phyloP scores from a whole-genome alignment of 1,139 yeast genomes.

The Barnettozyma hawaiiensis region DNA sequence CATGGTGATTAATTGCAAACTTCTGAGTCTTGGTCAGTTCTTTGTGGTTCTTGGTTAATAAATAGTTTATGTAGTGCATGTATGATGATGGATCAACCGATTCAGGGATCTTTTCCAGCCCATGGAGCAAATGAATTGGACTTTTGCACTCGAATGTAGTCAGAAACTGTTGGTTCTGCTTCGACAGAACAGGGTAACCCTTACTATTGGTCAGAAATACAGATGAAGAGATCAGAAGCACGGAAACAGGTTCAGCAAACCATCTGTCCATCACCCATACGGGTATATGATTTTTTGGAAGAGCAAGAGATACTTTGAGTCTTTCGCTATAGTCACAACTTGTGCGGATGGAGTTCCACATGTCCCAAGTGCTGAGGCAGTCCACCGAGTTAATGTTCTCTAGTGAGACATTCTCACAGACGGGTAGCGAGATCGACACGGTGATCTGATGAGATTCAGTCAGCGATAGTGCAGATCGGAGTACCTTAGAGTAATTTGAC shows the following conservation, averaged over 20 bases:
- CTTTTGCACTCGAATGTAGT: constrained; percentile 32
- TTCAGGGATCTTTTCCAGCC: constrained; percentile 36
- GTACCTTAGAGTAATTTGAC: constrained; percentile 42
- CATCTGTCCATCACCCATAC: constrained; percentile 47
- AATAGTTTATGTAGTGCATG: constrained; percentile 47
- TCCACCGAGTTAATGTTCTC: constrained; percentile 37
- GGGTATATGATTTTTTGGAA: constrained; percentile 46
- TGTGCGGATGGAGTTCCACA: constrained; percentile 59
- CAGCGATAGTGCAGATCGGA: constrained; percentile 29
- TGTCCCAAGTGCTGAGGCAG: constrained; percentile 58
- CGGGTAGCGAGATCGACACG: constrained; percentile 38
- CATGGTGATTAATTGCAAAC: constrained; percentile 34
- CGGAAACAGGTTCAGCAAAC: constrained; percentile 59
- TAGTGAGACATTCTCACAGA: constrained; percentile 34
- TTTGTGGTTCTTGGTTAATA: constrained; percentile 32
- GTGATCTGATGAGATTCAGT: constrained; percentile 29
- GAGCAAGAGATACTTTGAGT: constrained; percentile 51
- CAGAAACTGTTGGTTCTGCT: constrained; percentile 44
- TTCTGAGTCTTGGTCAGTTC: constrained; percentile 29
- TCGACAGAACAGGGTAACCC: constrained; percentile 56
- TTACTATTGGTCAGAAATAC: constrained; percentile 52
- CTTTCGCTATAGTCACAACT: constrained; percentile 46
- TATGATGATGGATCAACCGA: constrained; percentile 36
- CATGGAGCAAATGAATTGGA: constrained; percentile 37
- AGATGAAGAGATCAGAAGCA: constrained; percentile 47